Conservation (phyloP, 345 rosid species). For the Populus nigra region DNA sequence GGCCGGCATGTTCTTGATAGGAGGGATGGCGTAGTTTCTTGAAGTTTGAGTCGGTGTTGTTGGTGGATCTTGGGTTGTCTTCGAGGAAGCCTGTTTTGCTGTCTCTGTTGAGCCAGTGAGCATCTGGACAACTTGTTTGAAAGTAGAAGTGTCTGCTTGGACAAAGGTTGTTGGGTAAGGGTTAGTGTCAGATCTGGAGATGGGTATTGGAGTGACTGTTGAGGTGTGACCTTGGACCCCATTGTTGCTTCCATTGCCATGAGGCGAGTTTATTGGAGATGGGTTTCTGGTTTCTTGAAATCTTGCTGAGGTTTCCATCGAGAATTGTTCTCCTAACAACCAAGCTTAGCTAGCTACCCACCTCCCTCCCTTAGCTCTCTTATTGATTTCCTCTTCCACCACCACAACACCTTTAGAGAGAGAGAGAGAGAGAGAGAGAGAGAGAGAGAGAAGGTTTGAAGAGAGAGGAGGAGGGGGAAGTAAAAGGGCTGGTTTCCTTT, state of each 20-base stretch:
- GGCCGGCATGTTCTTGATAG: conserved; percentile 47
- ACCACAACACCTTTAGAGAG: background rate
- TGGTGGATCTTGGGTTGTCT: conserved; percentile 18
- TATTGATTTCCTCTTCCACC: background rate
- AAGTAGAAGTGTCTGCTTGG: conserved; percentile 68
- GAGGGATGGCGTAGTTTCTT: conserved; percentile 59
- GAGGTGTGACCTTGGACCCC: conserved; percentile 39
- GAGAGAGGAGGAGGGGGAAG: background rate
- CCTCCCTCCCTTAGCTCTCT: background rate
- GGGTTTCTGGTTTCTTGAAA: conserved; percentile 47
- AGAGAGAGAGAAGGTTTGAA: conserved; percentile 40
- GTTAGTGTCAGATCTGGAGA: conserved; percentile 87
- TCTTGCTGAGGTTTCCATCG: conserved; percentile 57
- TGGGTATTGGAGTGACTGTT: conserved; percentile 47
- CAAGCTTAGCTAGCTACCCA: background rate
- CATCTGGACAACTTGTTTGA: conserved; percentile 95
- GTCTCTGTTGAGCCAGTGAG: conserved; percentile 78
- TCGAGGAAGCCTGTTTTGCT: conserved; percentile 57
- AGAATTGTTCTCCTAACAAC: background rate
- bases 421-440: conserved; percentile 3
- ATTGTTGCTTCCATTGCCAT: conserved; percentile 35
- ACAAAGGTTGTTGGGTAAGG: conserved; percentile 97
- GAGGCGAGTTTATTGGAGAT: conserved; percentile 56
- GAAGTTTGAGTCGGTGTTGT: conserved; percentile 6
- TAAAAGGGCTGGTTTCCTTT: conserved; percentile 9